Base-by-base conservation (phyloP, 2,329 filamentous ascomycete genomes). In the Thelonectria discophora region DNA sequence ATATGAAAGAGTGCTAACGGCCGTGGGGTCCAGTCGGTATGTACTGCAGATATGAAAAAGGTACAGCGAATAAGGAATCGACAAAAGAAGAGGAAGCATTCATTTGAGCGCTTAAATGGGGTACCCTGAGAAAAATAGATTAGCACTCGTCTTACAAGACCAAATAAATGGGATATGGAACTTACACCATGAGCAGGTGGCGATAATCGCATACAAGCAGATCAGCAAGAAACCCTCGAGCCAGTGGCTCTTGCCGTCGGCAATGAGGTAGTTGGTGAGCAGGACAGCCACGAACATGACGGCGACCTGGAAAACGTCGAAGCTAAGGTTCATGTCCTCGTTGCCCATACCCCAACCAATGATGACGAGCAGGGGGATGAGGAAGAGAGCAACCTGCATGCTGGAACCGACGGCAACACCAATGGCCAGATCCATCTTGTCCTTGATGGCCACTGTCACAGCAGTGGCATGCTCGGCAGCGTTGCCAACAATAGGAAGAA, bases 271-370 rank as follows among this genome's bases (percentile, higher is more conserved):
- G 74, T 96, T 97, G 60, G 94, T 91, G 34, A 97, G 83, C 43
- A 97, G 86, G 0, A 92, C 91, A 2, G 92, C 88, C 12, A 95
- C 91, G 69, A 97, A 96, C 42, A 97, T 80, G 42, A 91, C 89
- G 20, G 93, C 90, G 13, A 97, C 89, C 78, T 97, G 92, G 81
- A 97, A 97, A 1, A 88, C 88, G 73, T 96, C 92, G 74, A 97
- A 95, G 75, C 90, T 90, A 5, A 97, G 84, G 18, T 88, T 92
- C 92, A 94, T 94, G 1, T 87, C 82, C 63, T 89, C 87, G 64
- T 85, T 76, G 39, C 80, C 85, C 84, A 93, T 88, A 65, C 87
- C 88, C 91, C 91, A 94, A 56, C 91, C 91, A 37, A 94, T 86
- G 39, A 94, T 84, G 58, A 93, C 89, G 32, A 93, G 84, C 11